Base-by-base conservation (phyloP, 2,329 filamentous ascomycete genomes). In the Juglanconis juglandina region DNA sequence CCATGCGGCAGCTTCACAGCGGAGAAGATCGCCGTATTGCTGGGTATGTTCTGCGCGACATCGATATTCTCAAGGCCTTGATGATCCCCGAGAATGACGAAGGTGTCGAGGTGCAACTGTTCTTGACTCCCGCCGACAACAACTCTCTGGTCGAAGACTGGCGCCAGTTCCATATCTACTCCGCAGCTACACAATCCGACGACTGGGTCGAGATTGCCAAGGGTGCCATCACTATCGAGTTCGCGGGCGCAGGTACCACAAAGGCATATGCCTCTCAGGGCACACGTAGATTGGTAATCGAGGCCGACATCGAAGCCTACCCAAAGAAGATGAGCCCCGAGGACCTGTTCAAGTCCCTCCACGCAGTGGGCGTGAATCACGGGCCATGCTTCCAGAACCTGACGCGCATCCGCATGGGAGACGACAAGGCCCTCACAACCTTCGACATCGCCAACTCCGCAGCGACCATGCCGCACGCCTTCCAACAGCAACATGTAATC, bases 401-500 rank as follows among this genome's bases (percentile, higher is more conserved):
- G 10, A 62, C 24, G 42, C 5, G 62, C 48, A 53, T 30, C 8
- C 67, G 66, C 3, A 60, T 62, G 0, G 56, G 61, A 2, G 44
- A 50, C 11, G 61, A 63, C 42, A 62, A 66, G 50, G 65, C 66
- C 1, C 39, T 68, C 39, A 63, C 63, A 3, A 55, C 56, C 2
- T 65, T 70, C 24, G 34, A 48, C n/a, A 51, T 71, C 0, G 60
- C 65, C 14, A 66, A 68, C 49, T 60, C 65, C 7, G 54, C 57
- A 10, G 51, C 62, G 1, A 56, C 52, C 8, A 67, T 68, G 66
- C 66, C 65, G 1, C 62, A 65, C 41, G 48, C 59, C 30, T 55
- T 66, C 34, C 64, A 67, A 34, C 63, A 67, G 9, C 49, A 17
- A 3, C 69, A 73, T 63, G 46, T 75, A 5, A 70, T 76, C 2